Conservation (phyloP, 2,329 filamentous ascomycete species). For the Talaromyces rugulosus region DNA sequence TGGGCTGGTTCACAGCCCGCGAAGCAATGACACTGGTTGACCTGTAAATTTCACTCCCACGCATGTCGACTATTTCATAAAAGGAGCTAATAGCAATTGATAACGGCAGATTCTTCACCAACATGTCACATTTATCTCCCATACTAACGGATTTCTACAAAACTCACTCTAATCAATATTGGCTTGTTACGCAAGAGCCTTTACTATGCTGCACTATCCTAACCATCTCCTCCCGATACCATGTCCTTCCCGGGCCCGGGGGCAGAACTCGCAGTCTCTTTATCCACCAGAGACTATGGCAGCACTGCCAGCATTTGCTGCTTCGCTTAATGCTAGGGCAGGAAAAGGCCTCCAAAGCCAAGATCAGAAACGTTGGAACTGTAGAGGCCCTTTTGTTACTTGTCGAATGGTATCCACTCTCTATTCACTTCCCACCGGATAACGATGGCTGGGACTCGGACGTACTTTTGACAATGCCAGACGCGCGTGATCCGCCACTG, state of each 20-base stretch:
- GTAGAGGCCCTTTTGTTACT: slow-evolving; percentile 21
- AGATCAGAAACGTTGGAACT: slow-evolving; percentile 6
- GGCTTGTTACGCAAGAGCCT: slow-evolving; percentile 47
- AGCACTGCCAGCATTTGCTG: slow-evolving; percentile 5
- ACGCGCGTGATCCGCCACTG: neutral
- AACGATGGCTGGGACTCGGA: slow-evolving; percentile 52
- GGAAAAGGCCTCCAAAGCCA: slow-evolving; percentile 7
- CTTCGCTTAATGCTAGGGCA: slow-evolving; percentile 4
- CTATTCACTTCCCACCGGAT: slow-evolving; percentile 48
- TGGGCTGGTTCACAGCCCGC: slow-evolving; percentile 51
- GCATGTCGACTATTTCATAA: neutral
- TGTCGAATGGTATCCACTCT: slow-evolving; percentile 51
- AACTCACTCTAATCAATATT: slow-evolving; percentile 42
- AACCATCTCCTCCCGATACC: slow-evolving; percentile 49
- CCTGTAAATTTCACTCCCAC: slow-evolving; percentile 25
- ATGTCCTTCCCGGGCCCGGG: slow-evolving; percentile 31
- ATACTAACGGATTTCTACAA: slow-evolving; percentile 46
- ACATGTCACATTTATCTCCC: slow-evolving; percentile 45
- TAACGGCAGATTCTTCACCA: slow-evolving; percentile 18
- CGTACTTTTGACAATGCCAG: slow-evolving; percentile 30
- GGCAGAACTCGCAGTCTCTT: slow-evolving; percentile 43
- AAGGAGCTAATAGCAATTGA: neutral
- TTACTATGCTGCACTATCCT: slow-evolving; percentile 49
- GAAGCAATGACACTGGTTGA: slow-evolving; percentile 49
- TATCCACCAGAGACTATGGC: slow-evolving; percentile 32